A percentile compares a stretch with the other conserved stretches of the same genome.
Conservation (phyloP, 1,284 basidiomycete genomes). For the Ustilago sp. region DNA sequence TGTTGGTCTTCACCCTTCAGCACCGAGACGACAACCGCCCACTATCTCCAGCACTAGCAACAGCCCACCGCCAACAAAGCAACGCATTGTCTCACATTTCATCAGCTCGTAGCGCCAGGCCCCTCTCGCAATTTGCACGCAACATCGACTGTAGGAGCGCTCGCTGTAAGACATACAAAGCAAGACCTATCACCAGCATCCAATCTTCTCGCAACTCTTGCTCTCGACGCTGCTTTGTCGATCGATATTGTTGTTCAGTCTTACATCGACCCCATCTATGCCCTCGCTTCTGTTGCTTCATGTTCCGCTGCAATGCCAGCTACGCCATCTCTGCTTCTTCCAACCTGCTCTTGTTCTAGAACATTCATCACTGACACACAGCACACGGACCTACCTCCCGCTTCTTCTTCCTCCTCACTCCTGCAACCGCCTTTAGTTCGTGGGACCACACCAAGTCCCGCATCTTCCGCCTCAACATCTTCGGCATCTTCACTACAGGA, state of each 20-base stretch:
- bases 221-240: too few relatives aligned
- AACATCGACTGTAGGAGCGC: not conserved
- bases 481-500: slow-evolving; percentile 18
- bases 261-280: not conserved
- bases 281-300: not conserved
- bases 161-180: not conserved
- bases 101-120: not conserved
- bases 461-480: slow-evolving; percentile 20
- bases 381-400: not conserved
- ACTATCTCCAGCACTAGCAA: not conserved
- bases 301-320: slow-evolving; percentile 9
- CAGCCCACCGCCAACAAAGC: not conserved
- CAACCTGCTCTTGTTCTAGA: slow-evolving; percentile 31
- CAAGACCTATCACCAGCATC: not conserved
- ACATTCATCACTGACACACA: slow-evolving; percentile 25
- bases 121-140: too few relatives aligned
- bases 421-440: slow-evolving; percentile 18
- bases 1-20: not conserved
- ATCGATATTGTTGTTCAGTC: too few relatives aligned
- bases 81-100: not conserved
- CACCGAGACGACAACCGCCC: not conserved
- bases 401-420: not conserved
- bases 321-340: slow-evolving; percentile 2
- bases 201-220: too few relatives aligned
- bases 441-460: slow-evolving; percentile 31